Conservation (phyloP, 2,329 filamentous ascomycete species). For the Sporothrix curviconia region DNA sequence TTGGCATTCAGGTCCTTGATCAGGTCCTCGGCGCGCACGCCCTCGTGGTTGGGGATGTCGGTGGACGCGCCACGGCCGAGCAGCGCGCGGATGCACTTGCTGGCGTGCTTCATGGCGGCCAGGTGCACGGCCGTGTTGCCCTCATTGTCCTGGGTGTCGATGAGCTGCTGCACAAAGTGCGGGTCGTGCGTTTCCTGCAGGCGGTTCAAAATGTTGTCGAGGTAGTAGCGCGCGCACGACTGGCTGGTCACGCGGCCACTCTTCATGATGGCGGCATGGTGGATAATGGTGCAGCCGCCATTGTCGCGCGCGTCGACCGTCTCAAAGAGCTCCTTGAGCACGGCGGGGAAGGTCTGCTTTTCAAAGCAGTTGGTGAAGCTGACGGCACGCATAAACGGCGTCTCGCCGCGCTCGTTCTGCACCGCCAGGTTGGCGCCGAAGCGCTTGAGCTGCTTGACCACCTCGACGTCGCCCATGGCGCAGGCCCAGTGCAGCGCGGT, state of each 20-base stretch:
- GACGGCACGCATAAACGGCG: constrained; percentile 87
- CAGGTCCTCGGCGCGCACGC: constrained; percentile 76
- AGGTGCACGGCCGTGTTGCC: constrained; percentile 80
- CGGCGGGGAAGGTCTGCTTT: constrained; percentile 78
- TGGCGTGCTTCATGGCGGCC: constrained; percentile 73
- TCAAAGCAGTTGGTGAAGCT: constrained; percentile 97
- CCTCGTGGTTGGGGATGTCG: constrained; percentile 73
- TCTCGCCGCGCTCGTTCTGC: constrained; percentile 70
- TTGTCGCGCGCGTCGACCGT: constrained; percentile 76
- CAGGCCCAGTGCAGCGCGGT: constrained; percentile 95
- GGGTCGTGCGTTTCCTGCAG: constrained; percentile 72
- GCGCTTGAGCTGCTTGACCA: constrained; percentile 78
- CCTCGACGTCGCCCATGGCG: constrained; percentile 91
- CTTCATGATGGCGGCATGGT: constrained; percentile 87
- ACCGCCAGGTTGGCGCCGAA: constrained; percentile 70
- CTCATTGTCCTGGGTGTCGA: constrained; percentile 76
- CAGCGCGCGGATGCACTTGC: constrained; percentile 80
- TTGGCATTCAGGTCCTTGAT: constrained; percentile 69
- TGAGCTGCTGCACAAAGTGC: constrained; percentile 66
- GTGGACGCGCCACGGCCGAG: constrained; percentile 74
- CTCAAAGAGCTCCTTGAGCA: constrained; percentile 75
- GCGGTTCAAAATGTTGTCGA: constrained; percentile 83
- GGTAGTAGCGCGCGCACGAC: constrained; percentile 84
- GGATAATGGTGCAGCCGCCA: constrained; percentile 81
- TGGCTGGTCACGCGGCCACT: constrained; percentile 75